Evolutionary conservation across 2,329 filamentous ascomycete species (phyloP).

Genomic region (Macrophomina phaseolina): DNA sequence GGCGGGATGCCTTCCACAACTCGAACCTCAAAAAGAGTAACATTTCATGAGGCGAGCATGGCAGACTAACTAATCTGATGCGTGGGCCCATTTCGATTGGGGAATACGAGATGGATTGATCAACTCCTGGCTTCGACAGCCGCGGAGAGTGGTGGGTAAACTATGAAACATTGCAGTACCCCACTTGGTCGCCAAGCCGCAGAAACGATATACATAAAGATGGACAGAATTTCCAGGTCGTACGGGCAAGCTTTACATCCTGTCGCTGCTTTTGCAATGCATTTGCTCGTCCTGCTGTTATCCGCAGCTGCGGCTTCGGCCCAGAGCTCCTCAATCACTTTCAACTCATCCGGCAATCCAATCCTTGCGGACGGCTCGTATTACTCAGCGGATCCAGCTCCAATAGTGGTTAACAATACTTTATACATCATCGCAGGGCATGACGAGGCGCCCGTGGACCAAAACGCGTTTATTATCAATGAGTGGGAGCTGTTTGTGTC

Average conservation of each 20-base stretch:
- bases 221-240: no score
- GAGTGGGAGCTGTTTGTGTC: slow-evolving; percentile 45
- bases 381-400: slow-evolving; percentile 49
- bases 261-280: no score
- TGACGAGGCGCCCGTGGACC: slow-evolving; percentile 39
- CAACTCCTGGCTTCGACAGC: background rate
- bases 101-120: background rate
- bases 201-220: background rate
- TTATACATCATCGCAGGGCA: slow-evolving; percentile 47
- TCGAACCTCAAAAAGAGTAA: background rate
- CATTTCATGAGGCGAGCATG: no score
- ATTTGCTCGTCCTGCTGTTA: background rate
- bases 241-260: no score
- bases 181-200: background rate
- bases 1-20: background rate
- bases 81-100: background rate
- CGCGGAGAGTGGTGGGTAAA: background rate
- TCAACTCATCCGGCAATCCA: slow-evolving; percentile 39
- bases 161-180: slow-evolving; percentile 8
- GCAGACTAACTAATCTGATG: background rate
- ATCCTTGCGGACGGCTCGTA: slow-evolving; percentile 46
- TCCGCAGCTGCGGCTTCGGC: background rate
- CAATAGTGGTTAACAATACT: slow-evolving; percentile 45
- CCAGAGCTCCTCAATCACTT: background rate
- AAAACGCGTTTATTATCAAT: slow-evolving; percentile 46